Conservation (phyloP, 352 stramenopile species). For the Pythium graminicola region DNA sequence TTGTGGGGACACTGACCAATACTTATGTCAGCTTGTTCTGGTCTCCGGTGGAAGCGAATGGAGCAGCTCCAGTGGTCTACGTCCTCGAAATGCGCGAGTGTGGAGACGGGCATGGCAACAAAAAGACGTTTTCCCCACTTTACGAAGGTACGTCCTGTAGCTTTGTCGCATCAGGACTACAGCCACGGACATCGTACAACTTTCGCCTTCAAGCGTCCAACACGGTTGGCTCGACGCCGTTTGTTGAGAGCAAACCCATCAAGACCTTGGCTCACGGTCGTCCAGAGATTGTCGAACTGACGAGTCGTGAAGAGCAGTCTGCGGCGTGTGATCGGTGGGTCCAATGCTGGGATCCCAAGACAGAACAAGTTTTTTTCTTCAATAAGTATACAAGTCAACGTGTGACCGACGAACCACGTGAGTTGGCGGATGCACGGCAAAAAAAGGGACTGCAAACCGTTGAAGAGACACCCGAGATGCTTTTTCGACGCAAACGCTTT, state of each 20-base stretch:
- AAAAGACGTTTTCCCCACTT: constrained; percentile 30
- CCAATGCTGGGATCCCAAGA: constrained; percentile 82
- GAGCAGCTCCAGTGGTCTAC: constrained; percentile 55
- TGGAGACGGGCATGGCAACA: neutral
- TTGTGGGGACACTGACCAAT: constrained; percentile 52
- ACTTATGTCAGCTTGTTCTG: constrained; percentile 72
- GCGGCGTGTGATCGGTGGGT: constrained; percentile 75
- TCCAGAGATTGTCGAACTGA: constrained; percentile 66
- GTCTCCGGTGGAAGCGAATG: constrained; percentile 49
- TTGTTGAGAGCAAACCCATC: constrained; percentile 57
- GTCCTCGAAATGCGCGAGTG: constrained; percentile 48
- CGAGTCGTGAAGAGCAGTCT: constrained; percentile 31
- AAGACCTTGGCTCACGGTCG: constrained; percentile 49
- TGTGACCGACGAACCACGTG: constrained; percentile 47
- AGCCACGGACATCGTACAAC: constrained; percentile 42
- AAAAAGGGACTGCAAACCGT: constrained; percentile 33
- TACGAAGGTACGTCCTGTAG: constrained; percentile 63
- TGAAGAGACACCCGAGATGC: constrained; percentile 69
- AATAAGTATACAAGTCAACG: constrained; percentile 79
- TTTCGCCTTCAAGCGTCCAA: constrained; percentile 74
- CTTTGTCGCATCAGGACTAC: constrained; percentile 45
- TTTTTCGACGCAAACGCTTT: constrained; percentile 82
- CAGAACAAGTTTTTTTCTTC: constrained; percentile 86
- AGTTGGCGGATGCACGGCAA: constrained; percentile 37
- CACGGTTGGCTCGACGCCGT: constrained; percentile 44